Conservation (phyloP, 148 eudicot genomes). For the Fagopyrum esculentum region DNA sequence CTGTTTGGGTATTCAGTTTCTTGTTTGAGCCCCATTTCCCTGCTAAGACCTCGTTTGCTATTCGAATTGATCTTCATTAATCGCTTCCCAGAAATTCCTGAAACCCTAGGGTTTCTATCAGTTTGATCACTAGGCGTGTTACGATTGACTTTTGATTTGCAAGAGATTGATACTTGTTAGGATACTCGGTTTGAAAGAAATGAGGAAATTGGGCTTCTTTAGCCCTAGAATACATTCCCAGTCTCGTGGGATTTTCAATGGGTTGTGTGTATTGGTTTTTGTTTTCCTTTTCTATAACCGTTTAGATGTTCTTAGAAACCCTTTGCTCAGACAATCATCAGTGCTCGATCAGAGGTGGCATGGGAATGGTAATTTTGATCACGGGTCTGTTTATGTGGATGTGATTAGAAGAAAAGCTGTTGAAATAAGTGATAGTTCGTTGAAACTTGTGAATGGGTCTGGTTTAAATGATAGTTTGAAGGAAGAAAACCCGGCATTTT, state of each 20-base stretch:
- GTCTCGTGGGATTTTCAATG: slow-evolving; percentile 54
- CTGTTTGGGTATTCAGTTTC: too few relatives aligned
- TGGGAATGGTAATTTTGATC: slow-evolving; percentile 18
- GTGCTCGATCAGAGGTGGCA: slow-evolving; percentile 17
- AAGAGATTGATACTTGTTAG: neutral
- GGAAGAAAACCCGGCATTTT: slow-evolving; percentile 32
- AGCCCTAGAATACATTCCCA: slow-evolving; percentile 23
- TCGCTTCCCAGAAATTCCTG: neutral
- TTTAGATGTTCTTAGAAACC: slow-evolving; percentile 34
- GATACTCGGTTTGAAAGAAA: slow-evolving; percentile 10
- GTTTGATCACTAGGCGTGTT: neutral
- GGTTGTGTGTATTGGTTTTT: slow-evolving; percentile 41
- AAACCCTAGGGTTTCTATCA: slow-evolving; percentile 28
- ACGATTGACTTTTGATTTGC: slow-evolving; percentile 6
- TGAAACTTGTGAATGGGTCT: slow-evolving; percentile 23
- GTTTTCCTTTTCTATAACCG: slow-evolving; percentile 51
- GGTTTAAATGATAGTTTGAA: slow-evolving; percentile 18
- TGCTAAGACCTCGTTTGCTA: too few relatives aligned
- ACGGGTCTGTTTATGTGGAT: slow-evolving; percentile 17
- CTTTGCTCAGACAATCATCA: slow-evolving; percentile 29
- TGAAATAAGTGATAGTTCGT: slow-evolving; percentile 39
- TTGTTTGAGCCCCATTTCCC: too few relatives aligned
- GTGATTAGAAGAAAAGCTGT: slow-evolving; percentile 34
- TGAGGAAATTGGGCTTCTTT: slow-evolving; percentile 23
- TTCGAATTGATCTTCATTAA: neutral